These are phyloP conservation scores for Themeda triandra DNA, from an alignment of 176 grass and related monocot species.

Conservation along the genomic window DNA sequence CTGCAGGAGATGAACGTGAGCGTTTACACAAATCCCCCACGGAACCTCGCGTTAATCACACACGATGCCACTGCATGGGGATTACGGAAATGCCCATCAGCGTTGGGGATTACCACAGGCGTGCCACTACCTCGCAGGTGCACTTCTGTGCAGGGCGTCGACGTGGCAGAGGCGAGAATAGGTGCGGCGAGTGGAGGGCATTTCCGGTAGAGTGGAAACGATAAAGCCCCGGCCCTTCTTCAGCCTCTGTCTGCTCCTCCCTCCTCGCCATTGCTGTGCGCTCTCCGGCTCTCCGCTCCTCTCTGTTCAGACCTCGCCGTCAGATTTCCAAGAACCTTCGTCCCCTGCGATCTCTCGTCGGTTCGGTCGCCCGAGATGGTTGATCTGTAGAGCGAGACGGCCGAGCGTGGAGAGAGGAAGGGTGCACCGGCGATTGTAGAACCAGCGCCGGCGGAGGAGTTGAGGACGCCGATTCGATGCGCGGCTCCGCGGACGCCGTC, in stretches of 20 bases:
- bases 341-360: conserved; percentile 26
- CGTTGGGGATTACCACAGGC: neutral
- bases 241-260: neutral
- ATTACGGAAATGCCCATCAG: neutral
- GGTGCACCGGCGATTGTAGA: neutral
- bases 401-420: neutral
- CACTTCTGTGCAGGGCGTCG: neutral
- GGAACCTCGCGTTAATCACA: neutral
- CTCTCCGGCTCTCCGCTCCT: conserved; percentile 13
- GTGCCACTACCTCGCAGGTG: neutral
- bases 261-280: conserved; percentile 43
- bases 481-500: conserved; percentile 30
- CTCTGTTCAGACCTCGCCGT: neutral
- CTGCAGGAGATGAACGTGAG: neutral
- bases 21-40: neutral
- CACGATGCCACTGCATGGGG: neutral
- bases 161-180: conserved; percentile 27
- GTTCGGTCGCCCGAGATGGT: conserved; percentile 8
- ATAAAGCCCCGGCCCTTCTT: conserved; percentile 42
- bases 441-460: neutral
- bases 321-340: conserved; percentile 26
- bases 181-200: neutral
- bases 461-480: conserved; percentile 52
- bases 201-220: conserved; percentile 23
- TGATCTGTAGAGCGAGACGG: conserved; percentile 33